A percentile compares a stretch with the other conserved stretches of the same genome.
Evolutionary conservation across 306 rosid genomes (phyloP).

Genomic region (Quercus parvula): DNA sequence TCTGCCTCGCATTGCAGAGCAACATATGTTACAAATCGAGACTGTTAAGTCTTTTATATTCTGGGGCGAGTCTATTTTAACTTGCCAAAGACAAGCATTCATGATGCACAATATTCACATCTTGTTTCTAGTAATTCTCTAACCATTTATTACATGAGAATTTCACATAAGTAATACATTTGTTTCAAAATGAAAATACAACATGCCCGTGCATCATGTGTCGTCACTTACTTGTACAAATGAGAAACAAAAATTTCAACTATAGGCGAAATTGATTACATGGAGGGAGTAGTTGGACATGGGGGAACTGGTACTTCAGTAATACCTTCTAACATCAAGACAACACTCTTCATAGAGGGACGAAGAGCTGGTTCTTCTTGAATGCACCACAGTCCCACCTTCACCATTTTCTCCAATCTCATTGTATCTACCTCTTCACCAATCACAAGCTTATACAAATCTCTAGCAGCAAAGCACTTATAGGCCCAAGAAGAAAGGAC

Average conservation of each 20-base stretch:
- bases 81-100: too few species aligned
- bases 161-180: rapidly evolving
- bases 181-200: too few species aligned
- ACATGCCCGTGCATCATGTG: too few species aligned
- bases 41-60: too few species aligned
- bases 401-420: conserved; percentile 9
- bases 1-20: neutral
- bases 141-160: too few species aligned
- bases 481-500: conserved; percentile 16
- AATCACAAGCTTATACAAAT: conserved; percentile 1
- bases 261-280: neutral
- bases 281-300: conserved; percentile 2
- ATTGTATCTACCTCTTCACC: conserved; percentile 13
- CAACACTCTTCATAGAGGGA: conserved; percentile 23
- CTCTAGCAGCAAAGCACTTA: conserved; percentile 4
- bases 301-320: conserved; percentile 14
- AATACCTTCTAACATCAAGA: conserved; percentile 21
- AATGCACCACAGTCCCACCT: conserved; percentile 15
- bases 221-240: too few species aligned
- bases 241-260: too few species aligned
- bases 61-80: too few species aligned
- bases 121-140: too few species aligned
- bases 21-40: neutral
- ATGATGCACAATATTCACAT: too few species aligned
- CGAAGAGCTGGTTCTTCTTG: conserved; percentile 26